Evolutionary conservation across 176 grass and related monocot genomes (phyloP).

Genomic region (Triticum urartu): DNA sequence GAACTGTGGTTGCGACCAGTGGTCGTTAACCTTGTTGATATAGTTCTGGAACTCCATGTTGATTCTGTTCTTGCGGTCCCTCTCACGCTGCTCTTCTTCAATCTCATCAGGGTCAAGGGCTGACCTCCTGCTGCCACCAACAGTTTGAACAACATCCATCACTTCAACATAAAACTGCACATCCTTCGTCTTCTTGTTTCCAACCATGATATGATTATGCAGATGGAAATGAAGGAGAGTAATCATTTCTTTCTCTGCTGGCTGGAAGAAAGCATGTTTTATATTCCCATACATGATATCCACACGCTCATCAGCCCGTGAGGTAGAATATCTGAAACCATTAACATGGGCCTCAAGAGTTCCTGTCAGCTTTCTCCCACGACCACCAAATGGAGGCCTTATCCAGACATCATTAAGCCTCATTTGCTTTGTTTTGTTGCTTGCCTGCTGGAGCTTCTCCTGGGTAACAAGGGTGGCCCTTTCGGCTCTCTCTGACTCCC

Average conservation of each 20-base stretch:
- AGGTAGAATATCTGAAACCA: slow-evolving; percentile 61
- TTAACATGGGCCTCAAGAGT: slow-evolving; percentile 66
- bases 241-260: slow-evolving; percentile 73
- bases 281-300: slow-evolving; percentile 67
- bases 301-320: slow-evolving; percentile 52
- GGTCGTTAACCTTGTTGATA: slow-evolving; percentile 61
- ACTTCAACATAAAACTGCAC: slow-evolving; percentile 77
- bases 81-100: slow-evolving; percentile 76
- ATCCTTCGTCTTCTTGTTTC: slow-evolving; percentile 76
- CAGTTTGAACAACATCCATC: slow-evolving; percentile 72
- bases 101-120: slow-evolving; percentile 78
- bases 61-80: slow-evolving; percentile 59
- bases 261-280: slow-evolving; percentile 82
- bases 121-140: slow-evolving; percentile 47
- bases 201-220: slow-evolving; percentile 79
- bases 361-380: slow-evolving; percentile 55
- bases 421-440: slow-evolving; percentile 32
- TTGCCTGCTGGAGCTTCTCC: slow-evolving; percentile 52
- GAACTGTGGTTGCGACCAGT: slow-evolving; percentile 56
- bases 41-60: slow-evolving; percentile 68
- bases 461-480: slow-evolving; percentile 72
- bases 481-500: slow-evolving; percentile 70
- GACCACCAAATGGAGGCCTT: slow-evolving; percentile 52
- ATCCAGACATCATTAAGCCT: slow-evolving; percentile 69
- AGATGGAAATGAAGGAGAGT: slow-evolving; percentile 69